A percentile compares a stretch with the other conserved stretches of the same genome.
Conservation (phyloP, 1,284 basidiomycete genomes). For the Pyrrhoderma lamaoense region DNA sequence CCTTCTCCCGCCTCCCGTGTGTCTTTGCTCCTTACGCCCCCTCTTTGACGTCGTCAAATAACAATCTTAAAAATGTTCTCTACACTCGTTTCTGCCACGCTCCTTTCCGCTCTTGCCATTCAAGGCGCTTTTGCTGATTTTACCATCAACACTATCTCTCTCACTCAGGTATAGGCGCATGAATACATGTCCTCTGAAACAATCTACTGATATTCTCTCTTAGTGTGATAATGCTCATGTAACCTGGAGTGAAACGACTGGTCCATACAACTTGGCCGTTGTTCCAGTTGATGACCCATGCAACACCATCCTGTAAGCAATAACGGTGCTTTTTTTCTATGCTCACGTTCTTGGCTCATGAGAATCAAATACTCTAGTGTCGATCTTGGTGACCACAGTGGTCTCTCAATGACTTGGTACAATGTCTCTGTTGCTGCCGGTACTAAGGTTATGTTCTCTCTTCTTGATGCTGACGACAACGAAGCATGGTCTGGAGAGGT, state of each 20-base stretch:
- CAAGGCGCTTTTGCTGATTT: conserved; percentile 47
- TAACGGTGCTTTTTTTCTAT: not conserved
- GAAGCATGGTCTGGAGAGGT: conserved; percentile 63
- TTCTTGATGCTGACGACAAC: conserved; percentile 43
- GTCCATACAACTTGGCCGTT: conserved; percentile 54
- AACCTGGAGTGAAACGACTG: conserved; percentile 43
- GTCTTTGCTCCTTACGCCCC: no score
- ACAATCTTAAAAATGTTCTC: conserved; percentile 52
- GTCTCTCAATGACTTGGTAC: conserved; percentile 37
- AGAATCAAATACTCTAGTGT: conserved; percentile 31
- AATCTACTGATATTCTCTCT: not conserved
- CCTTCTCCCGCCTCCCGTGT: no score
- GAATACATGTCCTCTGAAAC: not conserved
- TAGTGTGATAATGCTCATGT: conserved; percentile 51
- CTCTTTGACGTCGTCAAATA: no score
- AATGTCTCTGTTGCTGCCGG: conserved; percentile 42
- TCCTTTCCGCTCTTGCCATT: conserved; percentile 49
- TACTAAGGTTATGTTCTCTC: conserved; percentile 42
- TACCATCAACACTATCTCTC: conserved; percentile 40
- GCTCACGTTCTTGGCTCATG: conserved; percentile 8
- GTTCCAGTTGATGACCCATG: conserved; percentile 49
- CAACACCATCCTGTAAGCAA: conserved; percentile 48
- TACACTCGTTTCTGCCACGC: conserved; percentile 64
- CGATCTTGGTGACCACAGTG: conserved; percentile 51
- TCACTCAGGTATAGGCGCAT: conserved; percentile 43